These are phyloP conservation scores for Candida nonsorbophila DNA, from an alignment of 805 yeast species.

Conservation along the genomic window DNA sequence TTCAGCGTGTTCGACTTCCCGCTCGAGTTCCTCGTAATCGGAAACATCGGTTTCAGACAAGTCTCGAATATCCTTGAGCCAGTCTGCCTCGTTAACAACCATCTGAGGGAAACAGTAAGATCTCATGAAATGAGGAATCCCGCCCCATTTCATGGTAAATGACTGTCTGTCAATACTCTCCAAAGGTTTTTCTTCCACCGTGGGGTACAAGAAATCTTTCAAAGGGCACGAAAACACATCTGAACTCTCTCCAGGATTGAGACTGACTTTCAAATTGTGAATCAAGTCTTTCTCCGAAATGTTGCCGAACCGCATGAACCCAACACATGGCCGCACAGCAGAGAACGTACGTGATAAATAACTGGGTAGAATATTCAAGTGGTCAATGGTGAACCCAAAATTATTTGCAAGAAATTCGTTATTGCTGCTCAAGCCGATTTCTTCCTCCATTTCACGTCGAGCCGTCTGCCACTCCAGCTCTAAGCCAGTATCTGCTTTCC, in stretches of 20 bases:
- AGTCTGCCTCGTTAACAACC: conserved; percentile 51
- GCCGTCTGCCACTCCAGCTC: conserved; percentile 71
- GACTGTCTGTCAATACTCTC: conserved; percentile 29
- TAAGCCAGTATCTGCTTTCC: conserved; percentile 69
- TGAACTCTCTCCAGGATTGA: conserved; percentile 77
- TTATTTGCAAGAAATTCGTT: conserved; percentile 38
- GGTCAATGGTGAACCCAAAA: conserved; percentile 56
- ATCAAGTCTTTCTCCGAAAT: conserved; percentile 14
- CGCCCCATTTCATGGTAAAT: conserved; percentile 59
- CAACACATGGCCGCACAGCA: conserved; percentile 79
- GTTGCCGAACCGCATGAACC: conserved; percentile 44
- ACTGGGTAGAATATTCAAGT: conserved; percentile 62
- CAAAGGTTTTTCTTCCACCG: conserved; percentile 9
- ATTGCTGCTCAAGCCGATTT: conserved; percentile 63
- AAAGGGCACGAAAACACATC: conserved; percentile 68
- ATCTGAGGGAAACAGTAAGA: conserved; percentile 56
- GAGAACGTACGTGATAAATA: conserved; percentile 77
- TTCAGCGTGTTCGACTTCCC: conserved; percentile 33
- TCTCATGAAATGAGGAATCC: conserved; percentile 59
- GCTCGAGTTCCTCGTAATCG: conserved; percentile 4
- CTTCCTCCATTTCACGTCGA: conserved; percentile 81
- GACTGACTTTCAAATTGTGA: conserved; percentile 32
- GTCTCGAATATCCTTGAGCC: conserved; percentile 55
- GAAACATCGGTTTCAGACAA: conserved; percentile 39
- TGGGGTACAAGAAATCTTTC: conserved; percentile 46